Conservation (phyloP, 345 rosid species). For the Psidium friedrichsthalianum region DNA sequence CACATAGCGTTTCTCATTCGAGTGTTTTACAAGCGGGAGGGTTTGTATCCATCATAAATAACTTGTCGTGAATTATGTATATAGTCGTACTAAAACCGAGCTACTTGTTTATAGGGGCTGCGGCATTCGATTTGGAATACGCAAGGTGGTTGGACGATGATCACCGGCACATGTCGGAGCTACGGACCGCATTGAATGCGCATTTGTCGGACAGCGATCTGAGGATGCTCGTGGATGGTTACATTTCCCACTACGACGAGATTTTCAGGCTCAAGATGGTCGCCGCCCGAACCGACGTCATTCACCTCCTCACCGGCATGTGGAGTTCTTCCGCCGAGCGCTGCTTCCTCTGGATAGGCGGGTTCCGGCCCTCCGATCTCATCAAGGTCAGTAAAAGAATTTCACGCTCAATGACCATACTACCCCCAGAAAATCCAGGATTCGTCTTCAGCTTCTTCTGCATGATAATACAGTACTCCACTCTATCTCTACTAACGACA, state of each 20-base stretch:
- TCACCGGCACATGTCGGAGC: slow-evolving; percentile 69
- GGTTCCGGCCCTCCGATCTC: slow-evolving; percentile 90
- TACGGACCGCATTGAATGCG: slow-evolving; percentile 67
- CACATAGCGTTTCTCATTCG: no score
- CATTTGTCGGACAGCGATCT: slow-evolving; percentile 69
- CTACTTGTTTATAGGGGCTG: neutral
- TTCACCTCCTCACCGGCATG: slow-evolving; percentile 77
- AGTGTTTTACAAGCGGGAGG: no score
- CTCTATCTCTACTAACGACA: neutral
- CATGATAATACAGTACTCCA: neutral
- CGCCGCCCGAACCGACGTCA: slow-evolving; percentile 74
- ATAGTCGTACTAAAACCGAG: neutral
- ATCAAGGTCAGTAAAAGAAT: slow-evolving; percentile 46
- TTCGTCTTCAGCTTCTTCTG: neutral
- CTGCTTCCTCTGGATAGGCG: slow-evolving; percentile 98
- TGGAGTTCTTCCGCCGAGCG: slow-evolving; percentile 92
- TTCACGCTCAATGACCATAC: neutral
- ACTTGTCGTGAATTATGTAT: neutral
- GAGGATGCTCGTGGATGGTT: slow-evolving; percentile 55
- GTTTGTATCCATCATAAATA: no score
- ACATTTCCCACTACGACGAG: slow-evolving; percentile 75
- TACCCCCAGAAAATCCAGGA: neutral
- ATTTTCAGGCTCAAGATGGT: slow-evolving; percentile 50
- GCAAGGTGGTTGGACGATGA: slow-evolving; percentile 91
- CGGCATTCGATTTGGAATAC: slow-evolving; percentile 85